Evolutionary conservation across 2,329 filamentous ascomycete genomes (phyloP).

Genomic region (Pyricularia pennisetigena): DNA sequence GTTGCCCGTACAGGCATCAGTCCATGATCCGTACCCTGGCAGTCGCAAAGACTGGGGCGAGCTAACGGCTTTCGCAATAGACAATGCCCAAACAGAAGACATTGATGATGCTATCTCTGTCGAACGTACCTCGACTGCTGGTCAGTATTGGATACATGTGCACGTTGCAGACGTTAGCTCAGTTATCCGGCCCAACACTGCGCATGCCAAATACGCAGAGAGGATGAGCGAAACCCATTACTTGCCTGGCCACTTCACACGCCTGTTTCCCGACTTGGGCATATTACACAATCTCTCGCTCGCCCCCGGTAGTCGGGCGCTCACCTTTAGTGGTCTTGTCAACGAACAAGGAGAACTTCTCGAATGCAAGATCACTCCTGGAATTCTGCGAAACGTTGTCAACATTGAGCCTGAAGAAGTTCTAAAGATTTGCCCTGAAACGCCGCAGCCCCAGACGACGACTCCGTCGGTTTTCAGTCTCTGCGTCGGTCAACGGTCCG

Average conservation of each 20-base stretch:
- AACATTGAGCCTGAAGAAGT: slow-evolving; percentile 46
- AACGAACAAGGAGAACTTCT: slow-evolving; percentile 41
- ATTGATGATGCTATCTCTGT: slow-evolving; percentile 75
- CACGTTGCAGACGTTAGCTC: slow-evolving; percentile 74
- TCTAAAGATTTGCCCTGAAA: slow-evolving; percentile 27
- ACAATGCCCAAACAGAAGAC: slow-evolving; percentile 53
- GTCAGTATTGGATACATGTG: slow-evolving; percentile 64
- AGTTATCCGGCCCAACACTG: slow-evolving; percentile 48
- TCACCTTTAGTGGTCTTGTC: slow-evolving; percentile 54
- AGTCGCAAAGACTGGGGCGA: slow-evolving; percentile 49
- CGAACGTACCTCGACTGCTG: slow-evolving; percentile 40
- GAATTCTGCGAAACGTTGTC: slow-evolving; percentile 41
- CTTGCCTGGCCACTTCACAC: slow-evolving; percentile 43
- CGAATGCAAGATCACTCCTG: slow-evolving; percentile 43
- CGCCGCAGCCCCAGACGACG: slow-evolving; percentile 16
- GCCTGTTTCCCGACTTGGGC: slow-evolving; percentile 46
- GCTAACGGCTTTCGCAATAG: slow-evolving; percentile 63
- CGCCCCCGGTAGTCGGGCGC: slow-evolving; percentile 34
- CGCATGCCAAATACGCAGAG: slow-evolving; percentile 50
- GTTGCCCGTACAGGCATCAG: slow-evolving; percentile 16
- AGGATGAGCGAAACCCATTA: slow-evolving; percentile 51
- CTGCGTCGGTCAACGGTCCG: not conserved
- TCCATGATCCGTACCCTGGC: slow-evolving; percentile 33
- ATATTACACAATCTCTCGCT: slow-evolving; percentile 46
- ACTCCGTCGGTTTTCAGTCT: not conserved